Conservation (phyloP, 129 eudicot species). For the Erigeron canadensis region DNA sequence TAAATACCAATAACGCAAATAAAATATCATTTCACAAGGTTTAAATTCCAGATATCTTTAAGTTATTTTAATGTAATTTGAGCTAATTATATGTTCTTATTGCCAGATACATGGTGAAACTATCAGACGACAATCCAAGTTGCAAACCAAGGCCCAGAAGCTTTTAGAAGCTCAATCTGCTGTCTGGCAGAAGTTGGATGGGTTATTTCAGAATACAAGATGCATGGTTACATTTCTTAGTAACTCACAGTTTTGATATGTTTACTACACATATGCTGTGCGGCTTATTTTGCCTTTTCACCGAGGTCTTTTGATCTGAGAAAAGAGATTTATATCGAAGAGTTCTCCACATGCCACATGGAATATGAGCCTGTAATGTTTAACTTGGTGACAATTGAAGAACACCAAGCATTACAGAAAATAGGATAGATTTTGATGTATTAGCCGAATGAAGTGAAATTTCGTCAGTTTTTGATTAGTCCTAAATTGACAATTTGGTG, state of each 20-base stretch:
- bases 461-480: neutral
- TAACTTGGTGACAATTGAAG: neutral
- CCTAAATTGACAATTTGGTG: neutral
- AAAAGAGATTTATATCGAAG: neutral
- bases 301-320: neutral
- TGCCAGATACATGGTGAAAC: slow-evolving; percentile 89
- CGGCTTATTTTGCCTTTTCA: too few relatives aligned
- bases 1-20: too few relatives aligned
- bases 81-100: neutral
- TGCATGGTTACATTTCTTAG: slow-evolving; percentile 83
- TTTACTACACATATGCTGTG: neutral
- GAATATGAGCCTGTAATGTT: neutral
- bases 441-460: neutral
- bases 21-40: neutral
- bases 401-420: neutral
- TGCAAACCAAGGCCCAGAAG: slow-evolving; percentile 73
- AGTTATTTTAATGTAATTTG: neutral
- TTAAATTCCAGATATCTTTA: neutral
- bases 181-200: slow-evolving; percentile 72
- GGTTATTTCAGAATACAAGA: slow-evolving; percentile 67
- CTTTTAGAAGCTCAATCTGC: slow-evolving; percentile 75
- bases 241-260: slow-evolving; percentile 70
- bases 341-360: neutral
- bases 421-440: neutral
- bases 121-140: slow-evolving; percentile 53